Evolutionary conservation across 1,284 basidiomycete species (phyloP), one percentile per base, ranked within the genome.

Genomic region (Coniferiporia weirii): DNA sequence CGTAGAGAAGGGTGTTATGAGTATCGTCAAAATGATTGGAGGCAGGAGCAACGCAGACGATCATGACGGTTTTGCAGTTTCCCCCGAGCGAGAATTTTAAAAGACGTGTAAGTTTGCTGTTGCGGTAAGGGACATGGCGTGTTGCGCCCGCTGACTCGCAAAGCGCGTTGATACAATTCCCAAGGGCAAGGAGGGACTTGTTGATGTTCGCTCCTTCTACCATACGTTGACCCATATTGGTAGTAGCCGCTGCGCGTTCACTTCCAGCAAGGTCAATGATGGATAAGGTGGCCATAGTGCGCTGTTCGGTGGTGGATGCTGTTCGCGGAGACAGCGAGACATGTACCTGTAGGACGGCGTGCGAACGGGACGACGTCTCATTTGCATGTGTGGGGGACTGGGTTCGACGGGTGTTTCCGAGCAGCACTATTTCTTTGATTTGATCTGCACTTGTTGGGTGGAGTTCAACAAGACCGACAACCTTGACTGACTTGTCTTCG

Each of bases 31-130:
- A 96, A 73, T 98, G 94, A 35, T 83, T 83, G 44, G 93, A 95
- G 15, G 93, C 93, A 1, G 95, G 95, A 1, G 94, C 94, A 56
- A 98, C 80, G 71, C 95, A 98, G 59, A 98, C 95, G 63, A 98
- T 93, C 93, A 96, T 95, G 69, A 96, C 93, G 0, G 95, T 98
- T 74, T 95, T 93, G 80, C 95, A 98, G 72, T 98, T 98, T 13
- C 95, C 95, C 0, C 95, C 95, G 40, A 98, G 83, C 0, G 95
- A 95, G 76, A 96, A 97, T 72, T 98, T 97, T 68, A 98, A 87
- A 52, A 98, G 75, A 32, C 95, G 89, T 0, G 95, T 98, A 66
- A 98, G 88, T 72, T 98, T 98, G 76, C 92, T 95, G 76, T 98
- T 95, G 57, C 95, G 85, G 72, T 97, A 98, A 0, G 95, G 95